phyloP scores from a whole-genome alignment of 1,284 basidiomycete genomes.

The Ustilago hordei region DNA sequence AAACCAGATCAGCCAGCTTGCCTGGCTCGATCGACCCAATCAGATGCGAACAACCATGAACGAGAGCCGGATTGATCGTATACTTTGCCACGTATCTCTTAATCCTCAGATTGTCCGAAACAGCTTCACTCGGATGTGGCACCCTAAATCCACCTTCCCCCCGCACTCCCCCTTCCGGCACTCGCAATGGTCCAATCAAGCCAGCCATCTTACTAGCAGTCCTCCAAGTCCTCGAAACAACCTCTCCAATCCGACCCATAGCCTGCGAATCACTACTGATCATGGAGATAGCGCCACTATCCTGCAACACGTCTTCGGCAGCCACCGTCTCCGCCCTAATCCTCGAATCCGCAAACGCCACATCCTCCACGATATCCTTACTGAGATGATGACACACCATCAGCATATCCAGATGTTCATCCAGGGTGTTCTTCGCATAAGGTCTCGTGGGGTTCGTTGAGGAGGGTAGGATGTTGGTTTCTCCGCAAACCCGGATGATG shows the following conservation, averaged over 20 bases:
- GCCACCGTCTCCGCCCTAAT: conserved; percentile 97
- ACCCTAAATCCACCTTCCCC: neutral
- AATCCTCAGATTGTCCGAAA: conserved; percentile 90
- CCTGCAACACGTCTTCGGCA: conserved; percentile 96
- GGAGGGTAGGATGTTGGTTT: conserved; percentile 90
- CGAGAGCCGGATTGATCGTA: conserved; percentile 96
- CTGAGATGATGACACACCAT: conserved; percentile 77
- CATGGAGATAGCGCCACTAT: conserved; percentile 92
- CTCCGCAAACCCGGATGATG: conserved; percentile 93
- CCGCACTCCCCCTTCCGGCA: neutral
- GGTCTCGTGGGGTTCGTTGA: conserved; percentile 98
- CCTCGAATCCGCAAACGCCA: conserved; percentile 95
- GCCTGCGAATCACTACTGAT: conserved; percentile 96
- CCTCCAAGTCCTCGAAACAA: conserved; percentile 91
- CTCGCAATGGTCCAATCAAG: conserved; percentile 78
- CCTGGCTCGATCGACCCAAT: conserved; percentile 87
- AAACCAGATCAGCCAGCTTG: conserved; percentile 88
- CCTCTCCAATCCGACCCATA: conserved; percentile 95
- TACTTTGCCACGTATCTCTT: conserved; percentile 97
- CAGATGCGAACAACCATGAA: conserved; percentile 89
- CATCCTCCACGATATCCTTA: conserved; percentile 79
- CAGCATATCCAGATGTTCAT: conserved; percentile 98
- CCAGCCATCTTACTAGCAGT: conserved; percentile 95
- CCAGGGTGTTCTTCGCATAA: conserved; percentile 89
- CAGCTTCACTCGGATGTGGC: conserved; percentile 72